These are phyloP conservation scores for Suillus plorans DNA, from an alignment of 768 basidiomycete genomes.

Conservation along the genomic window DNA sequence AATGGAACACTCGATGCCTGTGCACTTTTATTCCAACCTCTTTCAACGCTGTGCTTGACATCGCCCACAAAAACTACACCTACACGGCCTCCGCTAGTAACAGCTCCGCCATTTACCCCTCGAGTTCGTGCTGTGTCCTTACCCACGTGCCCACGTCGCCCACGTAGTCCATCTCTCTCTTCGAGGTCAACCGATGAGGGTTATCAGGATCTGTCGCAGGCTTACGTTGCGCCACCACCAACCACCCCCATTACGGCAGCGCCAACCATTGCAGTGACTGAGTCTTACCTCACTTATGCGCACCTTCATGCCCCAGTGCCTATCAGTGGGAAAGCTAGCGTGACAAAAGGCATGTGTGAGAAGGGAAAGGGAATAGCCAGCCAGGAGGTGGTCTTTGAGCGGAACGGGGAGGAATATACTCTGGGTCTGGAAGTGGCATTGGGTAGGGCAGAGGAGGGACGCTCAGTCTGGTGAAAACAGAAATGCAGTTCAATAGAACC, in stretches of 20 bases:
- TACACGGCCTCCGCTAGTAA: constrained; percentile 13
- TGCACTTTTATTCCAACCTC: constrained; percentile 28
- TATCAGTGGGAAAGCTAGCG: constrained; percentile 1
- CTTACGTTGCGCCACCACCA: constrained; percentile 25
- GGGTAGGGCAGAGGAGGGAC: constrained; percentile 32
- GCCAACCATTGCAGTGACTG: constrained; percentile 16
- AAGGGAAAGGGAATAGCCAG: constrained; percentile 11
- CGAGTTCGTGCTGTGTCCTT: constrained; percentile 28
- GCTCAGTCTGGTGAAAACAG: constrained; percentile 27
- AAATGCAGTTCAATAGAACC: neutral
- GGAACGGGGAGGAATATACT: constrained; percentile 24
- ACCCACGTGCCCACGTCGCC: constrained; percentile 15
- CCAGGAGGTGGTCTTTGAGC: constrained; percentile 27
- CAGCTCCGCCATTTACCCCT: constrained; percentile 15
- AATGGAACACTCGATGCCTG: constrained; percentile 20
- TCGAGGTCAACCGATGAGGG: constrained; percentile 14
- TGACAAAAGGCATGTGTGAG: constrained; percentile 1
- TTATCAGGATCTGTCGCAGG: constrained; percentile 29
- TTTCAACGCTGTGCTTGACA: constrained; percentile 18
- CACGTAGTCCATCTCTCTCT: constrained; percentile 18
- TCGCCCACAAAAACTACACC: constrained; percentile 10
- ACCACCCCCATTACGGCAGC: constrained; percentile 25
- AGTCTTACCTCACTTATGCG: constrained; percentile 29
- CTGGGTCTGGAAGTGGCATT: constrained; percentile 32
- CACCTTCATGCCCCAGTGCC: constrained; percentile 22